These are phyloP conservation scores for Kazachstania africana DNA, from an alignment of 805 yeast species.

Conservation along the genomic window DNA sequence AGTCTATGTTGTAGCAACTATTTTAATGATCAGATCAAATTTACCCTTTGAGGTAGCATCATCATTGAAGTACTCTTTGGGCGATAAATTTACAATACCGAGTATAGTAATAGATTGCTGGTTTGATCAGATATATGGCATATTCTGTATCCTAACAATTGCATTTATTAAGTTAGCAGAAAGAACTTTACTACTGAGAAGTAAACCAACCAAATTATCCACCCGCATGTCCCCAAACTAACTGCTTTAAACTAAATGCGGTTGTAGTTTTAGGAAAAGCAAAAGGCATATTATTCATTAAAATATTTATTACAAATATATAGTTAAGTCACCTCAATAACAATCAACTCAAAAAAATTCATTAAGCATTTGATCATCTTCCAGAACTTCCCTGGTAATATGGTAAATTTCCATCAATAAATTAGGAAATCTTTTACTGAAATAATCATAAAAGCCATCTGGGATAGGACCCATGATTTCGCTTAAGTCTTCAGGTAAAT, in stretches of 20 bases:
- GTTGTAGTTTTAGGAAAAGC: not conserved
- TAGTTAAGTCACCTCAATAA: too few species aligned
- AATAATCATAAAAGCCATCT: conserved; percentile 71
- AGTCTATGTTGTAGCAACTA: conserved; percentile 30
- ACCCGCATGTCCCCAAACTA: too few species aligned
- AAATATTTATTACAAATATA: too few species aligned
- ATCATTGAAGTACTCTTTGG: conserved; percentile 24
- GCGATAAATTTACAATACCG: conserved; percentile 21
- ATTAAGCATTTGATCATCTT: conserved; percentile 50
- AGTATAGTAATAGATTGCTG: conserved; percentile 27
- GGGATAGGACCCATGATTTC: conserved; percentile 68
- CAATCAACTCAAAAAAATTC: conserved; percentile 28
- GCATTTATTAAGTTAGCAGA: conserved; percentile 20
- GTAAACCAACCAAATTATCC: too few species aligned
- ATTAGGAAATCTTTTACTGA: conserved; percentile 63
- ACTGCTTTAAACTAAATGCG: too few species aligned
- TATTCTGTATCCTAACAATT: conserved; percentile 23
- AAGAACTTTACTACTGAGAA: conserved; percentile 4
- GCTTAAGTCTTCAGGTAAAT: conserved; percentile 59
- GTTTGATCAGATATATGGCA: conserved; percentile 30
- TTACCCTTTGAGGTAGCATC: conserved; percentile 25
- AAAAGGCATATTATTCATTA: not conserved
- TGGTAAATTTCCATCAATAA: conserved; percentile 64
- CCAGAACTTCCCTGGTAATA: conserved; percentile 44
- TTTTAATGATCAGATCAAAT: conserved; percentile 30